Base-by-base conservation (phyloP, 2,329 filamentous ascomycete genomes). In the Neoarthrinium moseri region DNA sequence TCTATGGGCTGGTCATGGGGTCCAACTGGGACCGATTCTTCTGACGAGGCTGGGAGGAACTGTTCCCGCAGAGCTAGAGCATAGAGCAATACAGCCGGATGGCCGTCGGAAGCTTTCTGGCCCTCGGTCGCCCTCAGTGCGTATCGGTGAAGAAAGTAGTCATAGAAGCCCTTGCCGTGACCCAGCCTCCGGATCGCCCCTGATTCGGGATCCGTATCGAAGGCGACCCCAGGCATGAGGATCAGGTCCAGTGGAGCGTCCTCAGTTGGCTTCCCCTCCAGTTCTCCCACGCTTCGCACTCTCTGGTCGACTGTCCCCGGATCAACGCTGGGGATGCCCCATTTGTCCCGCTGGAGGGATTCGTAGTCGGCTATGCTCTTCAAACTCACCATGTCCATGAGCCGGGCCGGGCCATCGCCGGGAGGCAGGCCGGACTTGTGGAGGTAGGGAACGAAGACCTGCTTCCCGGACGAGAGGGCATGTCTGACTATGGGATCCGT, bases 121-220 rank as follows among this genome's bases (percentile, higher is more conserved):
- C 63, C 60, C 38, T 66, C 53, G 37, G 59, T 54, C 39, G 52
- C 51, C 49, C 62, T 64, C 64, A 77, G 62, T 43, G 70, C 64
- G 58, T 91, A 95, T 56, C 86, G 82, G 59, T 86, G 81, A 62
- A 99, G 71, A 67, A 96, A 99, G 66, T 84, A 87, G 71, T 99
- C 94, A 74, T 99, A 99, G 71, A 95, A 99, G 24, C 94, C 94
- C 67, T 90, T 95, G 46, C 94, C 94, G 67, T 99, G 94, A 32
- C 94, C 94, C 17, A 97, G 77, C 56, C 94, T 80, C 55, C 86
- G 81, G 50, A 94, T 78, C 11, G 71, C 72, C 3, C 74, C 74
- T 20, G 67, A 67, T 10, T 68, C 60, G 12, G 69, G 65, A 49
- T 81, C 75, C 41, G 74, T 56, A 64, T 96, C 91, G 67, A 99